Evolutionary conservation across 2,329 filamentous ascomycete genomes (phyloP).

Genomic region (Apiospora marii): DNA sequence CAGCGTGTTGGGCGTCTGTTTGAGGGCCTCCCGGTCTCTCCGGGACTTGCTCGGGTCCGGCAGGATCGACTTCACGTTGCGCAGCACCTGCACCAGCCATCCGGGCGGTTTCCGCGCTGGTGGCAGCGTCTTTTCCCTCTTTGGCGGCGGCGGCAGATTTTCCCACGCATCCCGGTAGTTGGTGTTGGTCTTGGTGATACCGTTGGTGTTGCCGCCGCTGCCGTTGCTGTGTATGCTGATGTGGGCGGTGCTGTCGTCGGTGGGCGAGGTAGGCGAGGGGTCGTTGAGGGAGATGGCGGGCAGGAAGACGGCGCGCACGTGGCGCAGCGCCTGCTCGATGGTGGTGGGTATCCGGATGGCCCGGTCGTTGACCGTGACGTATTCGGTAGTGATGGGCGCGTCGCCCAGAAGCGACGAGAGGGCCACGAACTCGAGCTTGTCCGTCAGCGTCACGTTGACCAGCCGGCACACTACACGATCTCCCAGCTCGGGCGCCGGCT

Average conservation of each 20-base stretch:
- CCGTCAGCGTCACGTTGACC: conserved; percentile 39
- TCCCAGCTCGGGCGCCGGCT: conserved; percentile 37
- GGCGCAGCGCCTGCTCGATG: conserved; percentile 41
- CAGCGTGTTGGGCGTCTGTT: conserved; percentile 24
- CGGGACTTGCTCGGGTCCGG: conserved; percentile 16
- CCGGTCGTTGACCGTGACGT: conserved; percentile 40
- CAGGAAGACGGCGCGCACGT: conserved; percentile 45
- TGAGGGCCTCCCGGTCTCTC: not conserved
- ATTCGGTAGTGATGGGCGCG: conserved; percentile 37
- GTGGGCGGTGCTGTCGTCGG: not conserved
- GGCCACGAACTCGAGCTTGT: conserved; percentile 28
- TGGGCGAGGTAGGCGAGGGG: too few relatives aligned
- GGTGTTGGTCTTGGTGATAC: not conserved
- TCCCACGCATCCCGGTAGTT: not conserved
- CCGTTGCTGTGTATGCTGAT: not conserved
- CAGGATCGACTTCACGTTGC: conserved; percentile 26
- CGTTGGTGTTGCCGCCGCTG: not conserved
- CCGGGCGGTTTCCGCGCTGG: conserved; percentile 18
- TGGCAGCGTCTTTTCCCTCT: not conserved
- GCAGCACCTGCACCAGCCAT: conserved; percentile 28
- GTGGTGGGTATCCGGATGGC: conserved; percentile 39
- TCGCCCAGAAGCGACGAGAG: conserved; percentile 29
- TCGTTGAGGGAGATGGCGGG: conserved; percentile 31
- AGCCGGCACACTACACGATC: conserved; percentile 45
- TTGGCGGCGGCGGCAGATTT: not conserved